Evolutionary conservation across 1,139 yeast species (phyloP).

Genomic region (Nadsonia commutata): DNA sequence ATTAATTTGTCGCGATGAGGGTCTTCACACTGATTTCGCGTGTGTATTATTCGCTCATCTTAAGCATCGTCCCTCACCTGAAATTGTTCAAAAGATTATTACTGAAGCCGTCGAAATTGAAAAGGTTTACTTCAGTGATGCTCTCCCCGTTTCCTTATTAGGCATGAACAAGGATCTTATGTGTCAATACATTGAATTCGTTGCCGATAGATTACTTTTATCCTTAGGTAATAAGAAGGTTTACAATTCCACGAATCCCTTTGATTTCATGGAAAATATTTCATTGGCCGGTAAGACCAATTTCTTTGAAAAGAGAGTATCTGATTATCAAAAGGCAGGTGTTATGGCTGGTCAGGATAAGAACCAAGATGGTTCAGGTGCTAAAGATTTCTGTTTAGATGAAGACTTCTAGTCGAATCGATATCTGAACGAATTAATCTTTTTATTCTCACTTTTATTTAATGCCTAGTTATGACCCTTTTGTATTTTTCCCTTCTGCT

Average conservation of each 20-base stretch:
- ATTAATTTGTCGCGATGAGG: constrained; percentile 95
- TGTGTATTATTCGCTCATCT: constrained; percentile 88
- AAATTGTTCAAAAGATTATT: constrained; percentile 69
- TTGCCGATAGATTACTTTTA: constrained; percentile 84
- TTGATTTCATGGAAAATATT: constrained; percentile 97
- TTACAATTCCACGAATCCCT: constrained; percentile 84
- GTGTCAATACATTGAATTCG: constrained; percentile 96
- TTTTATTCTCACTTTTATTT: not conserved
- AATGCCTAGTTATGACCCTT: constrained; percentile 1
- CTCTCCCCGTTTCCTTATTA: constrained; percentile 76
- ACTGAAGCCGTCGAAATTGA: constrained; percentile 93
- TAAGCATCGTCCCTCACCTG: constrained; percentile 69
- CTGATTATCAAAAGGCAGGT: constrained; percentile 98
- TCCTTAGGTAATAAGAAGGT: constrained; percentile 82
- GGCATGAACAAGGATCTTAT: constrained; percentile 89
- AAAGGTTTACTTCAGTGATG: constrained; percentile 86
- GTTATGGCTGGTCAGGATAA: constrained; percentile 58
- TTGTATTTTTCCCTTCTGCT: constrained; percentile 1
- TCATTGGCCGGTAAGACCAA: constrained; percentile 96
- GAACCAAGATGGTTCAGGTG: constrained; percentile 25
- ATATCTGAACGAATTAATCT: not conserved
- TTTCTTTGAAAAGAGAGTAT: constrained; percentile 97
- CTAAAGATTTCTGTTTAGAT: constrained; percentile 31
- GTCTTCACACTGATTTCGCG: constrained; percentile 96
- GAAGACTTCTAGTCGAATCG: constrained; percentile 26